These are phyloP conservation scores for Tuber indicum DNA, from an alignment of 495 filamentous ascomycete species.

Conservation along the genomic window DNA sequence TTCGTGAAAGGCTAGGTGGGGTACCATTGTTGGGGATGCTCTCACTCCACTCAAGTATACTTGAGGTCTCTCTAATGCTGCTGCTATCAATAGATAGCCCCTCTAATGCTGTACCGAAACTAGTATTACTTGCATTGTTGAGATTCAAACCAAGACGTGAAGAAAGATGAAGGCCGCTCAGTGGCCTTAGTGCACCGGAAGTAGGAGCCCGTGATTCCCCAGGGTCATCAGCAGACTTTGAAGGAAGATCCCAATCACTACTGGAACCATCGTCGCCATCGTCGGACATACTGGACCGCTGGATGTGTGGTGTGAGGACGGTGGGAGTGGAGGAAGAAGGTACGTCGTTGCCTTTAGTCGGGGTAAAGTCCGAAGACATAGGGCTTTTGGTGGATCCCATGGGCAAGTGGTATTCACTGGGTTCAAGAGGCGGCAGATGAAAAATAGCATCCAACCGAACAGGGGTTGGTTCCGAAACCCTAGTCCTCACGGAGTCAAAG, in stretches of 20 bases:
- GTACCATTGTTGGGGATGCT: conserved; percentile 36
- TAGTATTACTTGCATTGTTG: conserved; percentile 38
- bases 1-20: conserved; percentile 39
- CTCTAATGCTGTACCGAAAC: conserved; percentile 39
- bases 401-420: conserved; percentile 22
- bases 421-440: conserved; percentile 59
- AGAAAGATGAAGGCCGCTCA: conserved; percentile 32
- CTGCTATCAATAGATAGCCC: conserved; percentile 32
- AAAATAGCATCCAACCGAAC: conserved; percentile 77
- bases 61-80: conserved; percentile 38
- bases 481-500: conserved; percentile 84
- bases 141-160: conserved; percentile 32
- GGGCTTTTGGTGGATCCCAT: conserved; percentile 17
- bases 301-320: conserved; percentile 20
- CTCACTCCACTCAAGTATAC: conserved; percentile 44
- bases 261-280: conserved; percentile 61
- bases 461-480: conserved; percentile 53
- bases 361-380: conserved; percentile 30
- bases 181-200: conserved; percentile 29
- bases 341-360: conserved; percentile 17
- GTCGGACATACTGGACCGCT: conserved; percentile 48
- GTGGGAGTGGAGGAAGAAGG: conserved; percentile 25
- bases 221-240: conserved; percentile 48
- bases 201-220: conserved; percentile 37
- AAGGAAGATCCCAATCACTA: conserved; percentile 42